phyloP scores from a whole-genome alignment of 1,284 basidiomycete species.

The Cutaneotrichosporon curvatum region DNA sequence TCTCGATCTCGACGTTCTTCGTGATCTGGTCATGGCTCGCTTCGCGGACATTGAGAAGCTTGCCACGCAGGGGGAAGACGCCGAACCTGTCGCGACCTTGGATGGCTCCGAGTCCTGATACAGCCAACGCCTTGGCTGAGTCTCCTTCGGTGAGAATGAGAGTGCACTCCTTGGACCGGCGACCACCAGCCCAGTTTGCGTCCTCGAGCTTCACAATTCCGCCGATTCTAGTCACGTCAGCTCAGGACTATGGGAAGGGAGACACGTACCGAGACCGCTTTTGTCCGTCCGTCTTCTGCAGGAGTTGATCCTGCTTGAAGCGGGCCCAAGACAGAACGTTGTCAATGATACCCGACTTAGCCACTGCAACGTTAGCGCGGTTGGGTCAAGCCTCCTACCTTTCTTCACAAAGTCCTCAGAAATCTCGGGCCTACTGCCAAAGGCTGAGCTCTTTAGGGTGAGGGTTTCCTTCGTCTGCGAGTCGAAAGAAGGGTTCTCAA shows the following conservation, averaged over 20 bases:
- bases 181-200: slow-evolving; percentile 94
- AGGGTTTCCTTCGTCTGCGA: slow-evolving; percentile 98
- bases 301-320: slow-evolving; percentile 90
- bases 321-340: slow-evolving; percentile 92
- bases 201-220: slow-evolving; percentile 93
- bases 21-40: slow-evolving; percentile 92
- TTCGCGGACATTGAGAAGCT: slow-evolving; percentile 95
- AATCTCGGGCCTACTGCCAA: slow-evolving; percentile 77
- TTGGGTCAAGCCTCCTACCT: slow-evolving; percentile 52
- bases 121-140: slow-evolving; percentile 93
- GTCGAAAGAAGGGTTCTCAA: slow-evolving; percentile 98
- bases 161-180: slow-evolving; percentile 74
- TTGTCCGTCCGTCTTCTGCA: slow-evolving; percentile 93
- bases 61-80: slow-evolving; percentile 95
- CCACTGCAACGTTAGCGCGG: slow-evolving; percentile 52
- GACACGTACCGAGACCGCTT: slow-evolving; percentile 70
- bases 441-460: slow-evolving; percentile 81
- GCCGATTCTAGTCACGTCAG: slow-evolving; percentile 61
- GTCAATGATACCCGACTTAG: slow-evolving; percentile 86
- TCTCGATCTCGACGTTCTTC: slow-evolving; percentile 96
- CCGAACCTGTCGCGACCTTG: slow-evolving; percentile 88
- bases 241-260: not conserved
- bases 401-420: slow-evolving; percentile 96
- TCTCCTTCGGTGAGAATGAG: slow-evolving; percentile 99
- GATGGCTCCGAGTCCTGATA: slow-evolving; percentile 88